Evolutionary conservation across 306 rosid genomes (phyloP), one percentile per base, ranked within the genome.

Genomic region (Ammopiptanthus mongolicus): DNA sequence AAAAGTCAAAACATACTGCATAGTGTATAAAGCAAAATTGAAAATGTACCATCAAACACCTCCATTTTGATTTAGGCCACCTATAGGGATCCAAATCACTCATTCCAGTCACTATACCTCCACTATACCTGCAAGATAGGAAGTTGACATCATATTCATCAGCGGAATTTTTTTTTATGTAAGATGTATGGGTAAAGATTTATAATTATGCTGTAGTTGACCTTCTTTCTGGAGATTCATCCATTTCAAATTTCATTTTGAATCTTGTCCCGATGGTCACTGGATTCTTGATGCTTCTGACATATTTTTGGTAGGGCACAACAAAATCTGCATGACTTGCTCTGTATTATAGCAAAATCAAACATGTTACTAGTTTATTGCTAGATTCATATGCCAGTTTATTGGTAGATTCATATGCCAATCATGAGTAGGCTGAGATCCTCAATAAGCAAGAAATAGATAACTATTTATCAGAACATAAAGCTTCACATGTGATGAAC

Each of bases 61-160:
- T 91, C 98, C 98, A 94, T 78, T 87, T 90, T 79, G 98, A 94
- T 65, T 91, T 90, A 1, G 93, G 89, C 98, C 98, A 94, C 75
- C 91, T 71, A 71, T 84, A 88, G 73, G 93, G 93, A 90, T 94
- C 96, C 88, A 88, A 65, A 81, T 94, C 98, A 67, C 91, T 74
- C 69, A 87, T 87, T 74, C 96, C 96, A 46, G 90, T 87, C 63
- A 91, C 96, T 34, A 90, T 82, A 48, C 98, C 98, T 64, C 92
- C 86, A 71, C 87, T 86, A 69, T 79, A 90, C 84, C 98, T 91
- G 88, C 83, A 85, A 80, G 83, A 81, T 65, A 53, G 68, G 75
- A 78, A 80, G 56, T 59, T 3, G 62, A 65, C 42, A 71, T 80
- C 31, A 71, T 57, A 78, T 81, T 83, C 69, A 65, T 65, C 28